A percentile compares a stretch with the other conserved stretches of the same genome.
These are phyloP conservation scores for Adansonia rubrostipa DNA, from an alignment of 441 rosid genomes.

Conservation along the genomic window DNA sequence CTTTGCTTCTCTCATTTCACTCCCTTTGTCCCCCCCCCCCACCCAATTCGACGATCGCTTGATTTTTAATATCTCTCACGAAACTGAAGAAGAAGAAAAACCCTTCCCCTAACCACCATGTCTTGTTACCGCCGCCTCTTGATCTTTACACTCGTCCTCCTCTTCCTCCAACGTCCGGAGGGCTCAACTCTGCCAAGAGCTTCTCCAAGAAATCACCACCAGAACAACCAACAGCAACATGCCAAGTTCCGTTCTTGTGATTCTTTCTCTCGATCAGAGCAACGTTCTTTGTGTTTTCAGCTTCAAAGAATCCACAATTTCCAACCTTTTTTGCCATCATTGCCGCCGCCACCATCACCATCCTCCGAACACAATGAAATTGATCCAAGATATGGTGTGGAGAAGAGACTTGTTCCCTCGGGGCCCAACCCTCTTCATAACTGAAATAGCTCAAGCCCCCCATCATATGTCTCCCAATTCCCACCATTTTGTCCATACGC, in stretches of 20 bases:
- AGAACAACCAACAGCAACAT: neutral
- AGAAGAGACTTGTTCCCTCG: slow-evolving; percentile 85
- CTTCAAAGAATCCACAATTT: slow-evolving; percentile 53
- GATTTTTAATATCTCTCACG: neutral
- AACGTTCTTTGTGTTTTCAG: slow-evolving; percentile 61
- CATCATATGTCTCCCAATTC: neutral
- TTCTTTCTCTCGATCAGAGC: slow-evolving; percentile 43
- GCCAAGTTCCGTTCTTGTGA: slow-evolving; percentile 41
- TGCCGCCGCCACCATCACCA: slow-evolving; percentile 26
- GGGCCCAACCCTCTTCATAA: slow-evolving; percentile 97
- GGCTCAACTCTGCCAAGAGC: neutral
- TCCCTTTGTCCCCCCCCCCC: neutral
- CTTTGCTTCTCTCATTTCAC: slow-evolving; percentile 23
- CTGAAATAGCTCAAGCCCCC: slow-evolving; percentile 31
- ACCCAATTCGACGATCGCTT: neutral
- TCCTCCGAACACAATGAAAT: slow-evolving; percentile 45
- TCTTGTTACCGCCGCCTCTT: slow-evolving; percentile 29
- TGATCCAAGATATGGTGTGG: slow-evolving; percentile 78
- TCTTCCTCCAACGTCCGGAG: neutral
- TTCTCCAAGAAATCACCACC: slow-evolving; percentile 29
- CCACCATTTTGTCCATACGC: slow-evolving; percentile 12
- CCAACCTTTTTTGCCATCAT: slow-evolving; percentile 31
- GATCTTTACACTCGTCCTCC: slow-evolving; percentile 26
- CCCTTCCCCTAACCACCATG: slow-evolving; percentile 25
- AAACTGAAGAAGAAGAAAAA: neutral